Evolutionary conservation across 129 eudicot species (phyloP).

Genomic region (carrot (Daucus carota)): DH1_v3.0 NC_030385.2:3870001-3870500

Average conservation of each 20-base stretch:
- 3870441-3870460: slow-evolving; percentile 94
- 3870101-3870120: slow-evolving; percentile 69
- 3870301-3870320: too few relatives aligned
- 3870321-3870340: too few relatives aligned
- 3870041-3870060: background rate
- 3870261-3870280: too few relatives aligned
- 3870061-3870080: slow-evolving; percentile 2
- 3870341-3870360: background rate
- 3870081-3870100: slow-evolving; percentile 7
- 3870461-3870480: slow-evolving; percentile 96
- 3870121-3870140: slow-evolving; percentile 69
- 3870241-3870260: too few relatives aligned
- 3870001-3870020: slow-evolving; percentile 72
- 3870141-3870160: slow-evolving; percentile 85
- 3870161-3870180: slow-evolving; percentile 99
- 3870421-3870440: slow-evolving; percentile 21
- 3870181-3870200: background rate
- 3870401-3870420: background rate
- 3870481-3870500: slow-evolving; percentile 96
- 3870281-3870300: too few relatives aligned
- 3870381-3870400: too few relatives aligned
- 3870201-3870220: slow-evolving; percentile 1
- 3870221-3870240: too few relatives aligned
- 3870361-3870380: background rate
- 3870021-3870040: background rate